phyloP scores from a whole-genome alignment of 140 eudicot species.

The Ambrosia hybrid region DNA sequence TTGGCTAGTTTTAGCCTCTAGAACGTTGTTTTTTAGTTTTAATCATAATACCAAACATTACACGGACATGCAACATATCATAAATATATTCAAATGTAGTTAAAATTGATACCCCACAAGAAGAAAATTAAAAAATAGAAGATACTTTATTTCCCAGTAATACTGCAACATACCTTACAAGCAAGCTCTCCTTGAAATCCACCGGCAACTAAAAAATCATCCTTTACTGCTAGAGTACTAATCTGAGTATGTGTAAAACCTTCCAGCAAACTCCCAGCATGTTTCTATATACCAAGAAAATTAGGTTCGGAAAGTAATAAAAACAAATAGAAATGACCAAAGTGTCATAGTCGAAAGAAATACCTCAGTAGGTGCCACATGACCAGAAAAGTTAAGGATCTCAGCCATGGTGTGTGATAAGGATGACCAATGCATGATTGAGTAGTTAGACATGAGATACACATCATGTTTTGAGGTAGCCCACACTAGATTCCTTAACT shows the following conservation, averaged over 20 bases:
- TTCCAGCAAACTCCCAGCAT: constrained; percentile 82
- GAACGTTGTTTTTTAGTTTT: no score
- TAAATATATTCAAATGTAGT: no score
- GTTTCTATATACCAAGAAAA: constrained; percentile 47
- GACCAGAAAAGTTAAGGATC: constrained; percentile 83
- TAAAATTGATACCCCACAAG: neutral
- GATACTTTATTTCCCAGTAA: neutral
- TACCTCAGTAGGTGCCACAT: constrained; percentile 88
- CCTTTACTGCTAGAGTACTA: constrained; percentile 83
- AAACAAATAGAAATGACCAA: neutral
- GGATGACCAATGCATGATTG: constrained; percentile 93
- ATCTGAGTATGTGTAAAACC: constrained; percentile 90
- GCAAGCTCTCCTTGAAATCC: constrained; percentile 95
- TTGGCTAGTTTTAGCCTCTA: no score
- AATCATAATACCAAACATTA: no score
- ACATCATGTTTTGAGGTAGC: constrained; percentile 96
- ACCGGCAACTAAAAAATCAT: constrained; percentile 82
- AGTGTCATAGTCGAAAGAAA: neutral
- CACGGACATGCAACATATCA: no score
- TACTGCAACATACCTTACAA: constrained; percentile 85
- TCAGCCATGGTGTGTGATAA: constrained; percentile 60
- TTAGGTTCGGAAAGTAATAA: neutral
- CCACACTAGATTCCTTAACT: constrained; percentile 96
- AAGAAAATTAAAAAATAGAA: neutral
- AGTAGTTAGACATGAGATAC: constrained; percentile 84